Percentiles rank a stretch among this genome's conserved stretches.
These are phyloP conservation scores for Pseudonectria buxi DNA, from an alignment of 2,329 filamentous ascomycete species.

Conservation along the genomic window DNA sequence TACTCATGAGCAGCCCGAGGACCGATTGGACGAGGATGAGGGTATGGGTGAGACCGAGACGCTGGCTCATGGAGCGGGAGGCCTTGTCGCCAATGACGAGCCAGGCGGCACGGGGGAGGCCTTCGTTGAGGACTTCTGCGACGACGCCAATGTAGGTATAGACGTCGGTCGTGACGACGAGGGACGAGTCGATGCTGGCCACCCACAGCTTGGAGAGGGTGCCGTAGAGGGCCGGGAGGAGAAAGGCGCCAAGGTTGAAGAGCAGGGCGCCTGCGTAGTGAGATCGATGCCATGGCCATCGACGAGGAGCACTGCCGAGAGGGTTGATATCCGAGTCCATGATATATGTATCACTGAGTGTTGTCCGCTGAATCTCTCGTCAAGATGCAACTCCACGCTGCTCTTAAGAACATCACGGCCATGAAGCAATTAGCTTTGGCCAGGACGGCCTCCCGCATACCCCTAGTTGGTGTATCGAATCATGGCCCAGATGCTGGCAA, in stretches of 20 bases:
- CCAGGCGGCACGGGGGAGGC: slow-evolving; percentile 62
- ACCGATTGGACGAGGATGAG: slow-evolving; percentile 53
- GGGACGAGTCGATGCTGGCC: slow-evolving; percentile 55
- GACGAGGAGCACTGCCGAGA: too few species aligned
- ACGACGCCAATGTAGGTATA: slow-evolving; percentile 65
- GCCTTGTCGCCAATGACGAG: slow-evolving; percentile 60
- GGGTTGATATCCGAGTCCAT: too few species aligned
- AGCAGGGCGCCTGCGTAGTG: slow-evolving; percentile 49
- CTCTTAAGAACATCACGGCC: too few species aligned
- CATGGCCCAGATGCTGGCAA: too few species aligned
- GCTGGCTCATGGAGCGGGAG: slow-evolving; percentile 41
- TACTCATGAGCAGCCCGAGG: slow-evolving; percentile 52
- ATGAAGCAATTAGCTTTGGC: too few species aligned
- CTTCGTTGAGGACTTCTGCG: slow-evolving; percentile 65
- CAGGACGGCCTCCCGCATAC: too few species aligned
- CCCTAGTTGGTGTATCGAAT: too few species aligned
- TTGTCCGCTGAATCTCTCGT: too few species aligned
- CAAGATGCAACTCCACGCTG: too few species aligned
- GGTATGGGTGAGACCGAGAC: slow-evolving; percentile 56
- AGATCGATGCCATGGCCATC: slow-evolving; percentile 9
- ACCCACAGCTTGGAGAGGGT: slow-evolving; percentile 68
- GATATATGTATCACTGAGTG: too few species aligned
- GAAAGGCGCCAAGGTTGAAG: slow-evolving; percentile 57
- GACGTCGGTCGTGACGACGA: slow-evolving; percentile 32
- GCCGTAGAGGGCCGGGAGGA: slow-evolving; percentile 59